Conservation (phyloP, 495 filamentous ascomycete species). For the Xylaria nigripes region DNA sequence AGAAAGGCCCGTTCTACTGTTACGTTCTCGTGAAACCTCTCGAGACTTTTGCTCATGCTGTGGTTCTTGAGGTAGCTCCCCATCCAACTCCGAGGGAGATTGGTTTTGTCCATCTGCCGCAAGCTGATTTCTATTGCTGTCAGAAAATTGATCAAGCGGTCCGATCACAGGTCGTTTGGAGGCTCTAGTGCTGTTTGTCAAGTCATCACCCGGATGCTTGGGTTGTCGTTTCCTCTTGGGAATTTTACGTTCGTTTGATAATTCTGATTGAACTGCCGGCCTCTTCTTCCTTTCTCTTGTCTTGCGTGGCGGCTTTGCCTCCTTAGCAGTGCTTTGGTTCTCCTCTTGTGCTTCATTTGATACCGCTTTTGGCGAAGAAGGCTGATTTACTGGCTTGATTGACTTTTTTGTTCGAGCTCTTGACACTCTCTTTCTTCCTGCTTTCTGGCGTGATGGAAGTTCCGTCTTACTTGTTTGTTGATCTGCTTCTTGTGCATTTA, state of each 20-base stretch:
- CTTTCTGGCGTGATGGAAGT: not conserved
- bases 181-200: not conserved
- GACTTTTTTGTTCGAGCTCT: not conserved
- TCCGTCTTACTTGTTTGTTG: not conserved
- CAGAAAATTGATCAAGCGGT: not conserved
- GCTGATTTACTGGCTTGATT: not conserved
- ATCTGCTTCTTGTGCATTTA: not conserved
- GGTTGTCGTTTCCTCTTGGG: not conserved
- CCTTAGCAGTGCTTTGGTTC: not conserved
- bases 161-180: not conserved
- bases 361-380: not conserved
- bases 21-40: not conserved
- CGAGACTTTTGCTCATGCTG: not conserved
- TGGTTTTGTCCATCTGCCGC: not conserved
- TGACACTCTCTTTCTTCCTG: not conserved
- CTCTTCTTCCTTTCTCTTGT: not conserved
- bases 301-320: not conserved
- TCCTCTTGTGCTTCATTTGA: not conserved
- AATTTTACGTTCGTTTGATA: not conserved
- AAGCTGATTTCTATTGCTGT: not conserved
- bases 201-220: not conserved
- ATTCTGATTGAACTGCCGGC: not conserved
- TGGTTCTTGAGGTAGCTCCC: not conserved
- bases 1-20: not conserved
- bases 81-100: not conserved